phyloP scores from a whole-genome alignment of 208 protist genomes.

The Naegleria gruberi region DNA sequence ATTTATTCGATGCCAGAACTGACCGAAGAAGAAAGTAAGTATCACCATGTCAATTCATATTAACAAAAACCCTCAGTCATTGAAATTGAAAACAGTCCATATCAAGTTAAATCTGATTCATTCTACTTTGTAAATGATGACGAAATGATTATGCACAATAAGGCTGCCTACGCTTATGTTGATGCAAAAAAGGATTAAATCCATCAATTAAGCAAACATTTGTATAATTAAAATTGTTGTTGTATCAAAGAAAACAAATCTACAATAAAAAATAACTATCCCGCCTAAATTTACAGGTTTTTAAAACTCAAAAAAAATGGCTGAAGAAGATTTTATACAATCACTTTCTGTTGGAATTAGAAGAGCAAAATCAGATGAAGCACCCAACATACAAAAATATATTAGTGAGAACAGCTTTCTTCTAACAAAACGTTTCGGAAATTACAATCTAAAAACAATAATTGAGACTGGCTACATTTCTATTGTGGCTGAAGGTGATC shows the following conservation, averaged over 20 bases:
- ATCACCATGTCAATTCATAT: background rate
- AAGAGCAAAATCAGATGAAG: background rate
- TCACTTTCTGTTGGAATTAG: background rate
- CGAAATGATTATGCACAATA: conserved; percentile 89
- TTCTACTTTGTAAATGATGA: conserved; percentile 86
- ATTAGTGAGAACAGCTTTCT: background rate
- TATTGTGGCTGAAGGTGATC: background rate
- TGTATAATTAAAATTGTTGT: too few species aligned
- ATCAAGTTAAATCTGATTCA: conserved; percentile 79
- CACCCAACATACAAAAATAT: background rate
- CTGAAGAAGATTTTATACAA: background rate
- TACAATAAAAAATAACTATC: background rate
- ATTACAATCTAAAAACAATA: background rate
- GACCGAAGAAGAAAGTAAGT: conserved; percentile 33
- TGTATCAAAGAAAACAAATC: too few species aligned
- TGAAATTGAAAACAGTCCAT: conserved; percentile 68
- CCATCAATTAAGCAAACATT: too few species aligned
- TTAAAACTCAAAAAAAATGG: too few species aligned
- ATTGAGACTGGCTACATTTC: background rate
- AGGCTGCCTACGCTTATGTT: conserved; percentile 46
- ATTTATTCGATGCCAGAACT: conserved; percentile 86
- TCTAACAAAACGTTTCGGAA: background rate
- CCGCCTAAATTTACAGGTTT: background rate
- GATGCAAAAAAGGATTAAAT: background rate
- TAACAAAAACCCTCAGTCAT: conserved; percentile 22